These are phyloP conservation scores for Syzygium aqueum DNA, from an alignment of 345 rosid genomes.

Conservation along the genomic window DNA sequence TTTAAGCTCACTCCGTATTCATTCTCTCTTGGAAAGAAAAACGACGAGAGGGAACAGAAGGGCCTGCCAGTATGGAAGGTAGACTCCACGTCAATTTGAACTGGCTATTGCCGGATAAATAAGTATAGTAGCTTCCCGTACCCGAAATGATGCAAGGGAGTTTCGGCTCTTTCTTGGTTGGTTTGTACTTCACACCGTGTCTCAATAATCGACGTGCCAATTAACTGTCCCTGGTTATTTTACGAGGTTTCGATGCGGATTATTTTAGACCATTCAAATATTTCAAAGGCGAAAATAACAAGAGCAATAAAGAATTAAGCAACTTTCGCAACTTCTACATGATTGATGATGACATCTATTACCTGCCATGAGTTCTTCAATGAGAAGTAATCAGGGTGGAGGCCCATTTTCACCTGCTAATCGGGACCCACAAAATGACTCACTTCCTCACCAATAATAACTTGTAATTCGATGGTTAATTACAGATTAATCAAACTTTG, in stretches of 20 bases:
- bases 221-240: no score
- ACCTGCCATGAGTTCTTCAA: not conserved
- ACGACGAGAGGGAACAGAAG: no score
- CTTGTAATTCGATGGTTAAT: not conserved
- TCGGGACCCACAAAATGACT: not conserved
- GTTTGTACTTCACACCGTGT: no score
- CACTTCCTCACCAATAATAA: not conserved
- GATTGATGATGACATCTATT: not conserved
- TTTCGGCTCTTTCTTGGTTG: no score
- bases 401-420: not conserved
- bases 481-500: not conserved
- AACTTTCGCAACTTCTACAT: not conserved
- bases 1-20: no score
- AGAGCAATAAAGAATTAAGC: accelerated
- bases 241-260: not conserved
- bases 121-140: no score
- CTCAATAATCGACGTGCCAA: no score
- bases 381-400: not conserved
- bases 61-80: no score
- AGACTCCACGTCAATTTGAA: no score
- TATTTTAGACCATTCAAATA: not conserved
- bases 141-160: no score
- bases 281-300: not conserved
- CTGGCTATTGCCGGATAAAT: no score
- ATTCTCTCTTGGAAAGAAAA: no score